These are phyloP conservation scores for Tetrapisispora iriomotensis DNA, from an alignment of 805 yeast genomes.

Conservation along the genomic window DNA sequence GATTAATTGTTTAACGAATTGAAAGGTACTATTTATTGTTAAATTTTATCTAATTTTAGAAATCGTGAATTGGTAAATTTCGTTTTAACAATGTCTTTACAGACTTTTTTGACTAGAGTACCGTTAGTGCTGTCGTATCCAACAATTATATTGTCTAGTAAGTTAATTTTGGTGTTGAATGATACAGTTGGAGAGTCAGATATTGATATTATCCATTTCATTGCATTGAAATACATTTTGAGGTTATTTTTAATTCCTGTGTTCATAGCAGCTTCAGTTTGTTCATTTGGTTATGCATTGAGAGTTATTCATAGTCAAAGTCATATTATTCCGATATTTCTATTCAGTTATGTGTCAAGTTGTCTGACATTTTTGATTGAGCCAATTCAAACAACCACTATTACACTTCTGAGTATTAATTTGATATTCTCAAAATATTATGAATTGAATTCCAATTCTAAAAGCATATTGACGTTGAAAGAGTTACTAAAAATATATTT, in stretches of 20 bases:
- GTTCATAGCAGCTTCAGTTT: conserved; percentile 13
- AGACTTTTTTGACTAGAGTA: conserved; percentile 16
- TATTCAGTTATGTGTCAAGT: conserved; percentile 2
- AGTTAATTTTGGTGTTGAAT: conserved; percentile 9
- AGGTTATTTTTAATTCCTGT: conserved; percentile 15
- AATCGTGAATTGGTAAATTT: too few species aligned
- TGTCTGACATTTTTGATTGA: conserved; percentile 6
- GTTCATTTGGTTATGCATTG: conserved; percentile 6
- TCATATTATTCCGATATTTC: conserved; percentile 1
- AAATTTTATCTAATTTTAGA: too few species aligned
- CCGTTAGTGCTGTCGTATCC: conserved; percentile 27
- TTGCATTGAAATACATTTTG: conserved; percentile 1
- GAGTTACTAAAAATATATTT: background rate
- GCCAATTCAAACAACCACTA: conserved; percentile 11
- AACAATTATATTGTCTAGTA: conserved; percentile 24
- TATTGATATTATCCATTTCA: background rate
- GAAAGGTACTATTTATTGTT: too few species aligned
- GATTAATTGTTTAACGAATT: too few species aligned
- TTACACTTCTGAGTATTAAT: conserved; percentile 10
- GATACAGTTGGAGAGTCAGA: background rate
- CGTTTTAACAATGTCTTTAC: conserved; percentile 5
- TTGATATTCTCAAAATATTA: conserved; percentile 1
- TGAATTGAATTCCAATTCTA: background rate
- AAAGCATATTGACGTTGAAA: background rate
- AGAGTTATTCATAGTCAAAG: background rate